These are phyloP conservation scores for Sugiyamaella mastotermitis DNA, from an alignment of 805 yeast genomes.

Conservation along the genomic window DNA sequence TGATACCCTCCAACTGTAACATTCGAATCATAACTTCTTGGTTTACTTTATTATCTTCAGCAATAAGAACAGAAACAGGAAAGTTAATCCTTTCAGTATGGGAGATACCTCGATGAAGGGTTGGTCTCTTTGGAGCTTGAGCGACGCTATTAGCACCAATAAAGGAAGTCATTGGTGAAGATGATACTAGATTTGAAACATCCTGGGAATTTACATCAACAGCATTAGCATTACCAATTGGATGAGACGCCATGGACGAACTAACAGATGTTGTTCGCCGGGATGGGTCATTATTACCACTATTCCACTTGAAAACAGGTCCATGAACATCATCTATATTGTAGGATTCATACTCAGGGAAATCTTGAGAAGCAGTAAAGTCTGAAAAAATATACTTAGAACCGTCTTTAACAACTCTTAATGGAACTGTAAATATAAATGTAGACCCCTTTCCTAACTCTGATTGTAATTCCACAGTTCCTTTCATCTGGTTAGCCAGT, in stretches of 20 bases:
- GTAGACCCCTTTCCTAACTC: conserved; percentile 72
- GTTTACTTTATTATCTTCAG: conserved; percentile 90
- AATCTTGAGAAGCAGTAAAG: conserved; percentile 9
- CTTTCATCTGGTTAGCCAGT: conserved; percentile 85
- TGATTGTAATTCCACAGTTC: conserved; percentile 61
- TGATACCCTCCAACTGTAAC: conserved; percentile 78
- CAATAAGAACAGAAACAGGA: conserved; percentile 57
- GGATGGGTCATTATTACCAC: background rate
- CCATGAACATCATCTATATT: conserved; percentile 7
- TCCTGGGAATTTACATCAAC: background rate
- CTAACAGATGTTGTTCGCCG: background rate
- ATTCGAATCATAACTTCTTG: conserved; percentile 90
- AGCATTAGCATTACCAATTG: background rate
- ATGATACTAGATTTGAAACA: background rate
- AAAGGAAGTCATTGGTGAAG: background rate
- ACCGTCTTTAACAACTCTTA: conserved; percentile 16
- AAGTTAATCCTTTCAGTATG: conserved; percentile 10
- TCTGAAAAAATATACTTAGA: conserved; percentile 13
- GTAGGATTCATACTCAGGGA: conserved; percentile 15
- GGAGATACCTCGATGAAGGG: conserved; percentile 11
- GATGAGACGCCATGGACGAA: background rate
- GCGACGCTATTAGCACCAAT: background rate
- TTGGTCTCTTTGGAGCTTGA: conserved; percentile 9
- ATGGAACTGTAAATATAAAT: conserved; percentile 65
- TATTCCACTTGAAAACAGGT: background rate